Conservation (phyloP, 2,329 filamentous ascomycete genomes). For the Cyphellophora europaea region DNA sequence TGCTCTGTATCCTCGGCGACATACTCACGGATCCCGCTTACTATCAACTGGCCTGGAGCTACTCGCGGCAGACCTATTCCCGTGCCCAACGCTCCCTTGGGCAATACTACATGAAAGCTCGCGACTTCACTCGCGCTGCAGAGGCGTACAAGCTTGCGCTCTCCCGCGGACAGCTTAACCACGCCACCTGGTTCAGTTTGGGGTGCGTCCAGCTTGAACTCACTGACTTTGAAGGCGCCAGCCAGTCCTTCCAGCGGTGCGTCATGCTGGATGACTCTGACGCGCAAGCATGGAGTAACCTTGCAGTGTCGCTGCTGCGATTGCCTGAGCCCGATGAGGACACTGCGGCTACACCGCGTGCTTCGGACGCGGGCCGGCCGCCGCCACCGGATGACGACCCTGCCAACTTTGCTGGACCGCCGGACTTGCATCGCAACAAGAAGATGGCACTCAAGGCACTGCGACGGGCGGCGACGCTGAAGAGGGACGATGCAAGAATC, state of each 20-base stretch:
- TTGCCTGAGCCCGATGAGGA: conserved; percentile 25
- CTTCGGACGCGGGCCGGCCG: conserved; percentile 3
- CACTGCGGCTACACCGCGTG: conserved; percentile 14
- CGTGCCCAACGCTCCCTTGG: conserved; percentile 82
- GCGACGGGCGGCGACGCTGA: conserved; percentile 74
- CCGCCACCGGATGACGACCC: conserved; percentile 20
- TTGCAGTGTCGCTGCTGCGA: conserved; percentile 72
- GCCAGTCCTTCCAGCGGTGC: conserved; percentile 71
- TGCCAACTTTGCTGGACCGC: conserved; percentile 14
- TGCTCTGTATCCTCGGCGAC: conserved; percentile 92
- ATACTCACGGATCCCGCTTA: conserved; percentile 64
- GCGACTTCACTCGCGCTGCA: conserved; percentile 59
- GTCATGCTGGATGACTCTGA: conserved; percentile 82
- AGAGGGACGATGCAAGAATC: conserved; percentile 81
- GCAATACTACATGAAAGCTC: conserved; percentile 60
- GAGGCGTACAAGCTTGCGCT: conserved; percentile 73
- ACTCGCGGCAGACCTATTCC: conserved; percentile 71
- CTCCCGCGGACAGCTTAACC: conserved; percentile 68
- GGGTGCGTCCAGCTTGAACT: conserved; percentile 81
- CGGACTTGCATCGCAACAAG: conserved; percentile 53
- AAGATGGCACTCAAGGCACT: conserved; percentile 73
- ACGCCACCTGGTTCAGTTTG: conserved; percentile 78
- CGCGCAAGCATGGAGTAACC: conserved; percentile 88
- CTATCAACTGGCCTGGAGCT: conserved; percentile 80
- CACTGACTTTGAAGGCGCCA: conserved; percentile 65